phyloP scores from a whole-genome alignment of 2,329 filamentous ascomycete genomes.

The Aureobasidium sp. region DNA sequence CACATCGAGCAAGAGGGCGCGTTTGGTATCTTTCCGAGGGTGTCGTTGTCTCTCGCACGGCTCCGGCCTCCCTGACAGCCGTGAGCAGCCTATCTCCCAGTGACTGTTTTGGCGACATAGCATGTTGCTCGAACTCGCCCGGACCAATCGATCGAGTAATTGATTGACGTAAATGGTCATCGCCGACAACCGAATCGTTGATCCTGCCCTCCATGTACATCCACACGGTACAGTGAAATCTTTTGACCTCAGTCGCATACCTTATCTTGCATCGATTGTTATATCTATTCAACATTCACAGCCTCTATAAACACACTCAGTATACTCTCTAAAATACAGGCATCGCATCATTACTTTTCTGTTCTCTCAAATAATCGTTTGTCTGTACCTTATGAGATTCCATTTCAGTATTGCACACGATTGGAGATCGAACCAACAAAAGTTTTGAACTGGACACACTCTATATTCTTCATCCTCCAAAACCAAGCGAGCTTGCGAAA shows the following conservation, averaged over 20 bases:
- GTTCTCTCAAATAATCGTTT: neutral
- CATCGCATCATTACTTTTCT: neutral
- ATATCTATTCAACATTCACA: neutral
- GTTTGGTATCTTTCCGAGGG: neutral
- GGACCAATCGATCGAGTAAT: slow-evolving; percentile 5
- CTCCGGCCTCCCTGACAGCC: slow-evolving; percentile 6
- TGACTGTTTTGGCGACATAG: neutral
- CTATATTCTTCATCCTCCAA: neutral
- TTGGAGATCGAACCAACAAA: slow-evolving; percentile 20
- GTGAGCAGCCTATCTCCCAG: neutral
- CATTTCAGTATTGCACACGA: slow-evolving; percentile 22
- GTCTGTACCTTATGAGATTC: slow-evolving; percentile 20
- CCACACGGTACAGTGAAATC: slow-evolving; percentile 1
- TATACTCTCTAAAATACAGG: neutral
- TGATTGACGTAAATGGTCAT: slow-evolving; percentile 7
- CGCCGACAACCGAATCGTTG: slow-evolving; percentile 10
- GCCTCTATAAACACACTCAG: neutral
- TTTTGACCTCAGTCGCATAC: slow-evolving; percentile 5
- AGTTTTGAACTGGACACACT: neutral
- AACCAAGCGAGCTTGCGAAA: neutral
- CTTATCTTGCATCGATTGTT: slow-evolving; percentile 7
- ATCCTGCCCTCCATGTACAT: neutral
- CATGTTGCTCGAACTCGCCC: neutral
- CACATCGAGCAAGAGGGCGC: slow-evolving; percentile 11
- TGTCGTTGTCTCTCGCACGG: neutral